Conservation (phyloP, 208 protist species). For the Crithidia expoeki region DNA sequence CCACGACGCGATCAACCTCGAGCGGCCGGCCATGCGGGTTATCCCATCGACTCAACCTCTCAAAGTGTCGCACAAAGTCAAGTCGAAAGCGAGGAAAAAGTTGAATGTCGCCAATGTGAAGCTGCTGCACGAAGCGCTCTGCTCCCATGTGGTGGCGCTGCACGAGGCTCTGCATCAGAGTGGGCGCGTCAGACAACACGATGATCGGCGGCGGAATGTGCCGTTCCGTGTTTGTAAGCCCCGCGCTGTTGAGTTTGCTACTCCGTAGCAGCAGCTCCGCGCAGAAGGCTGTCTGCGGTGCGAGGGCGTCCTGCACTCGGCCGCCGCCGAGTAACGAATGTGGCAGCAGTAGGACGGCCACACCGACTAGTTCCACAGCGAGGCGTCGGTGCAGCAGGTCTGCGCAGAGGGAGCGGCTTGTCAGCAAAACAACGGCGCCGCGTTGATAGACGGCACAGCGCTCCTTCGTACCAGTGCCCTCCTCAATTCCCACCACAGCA, state of each 20-base stretch:
- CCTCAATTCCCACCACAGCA: conserved; percentile 58
- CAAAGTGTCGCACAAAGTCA: conserved; percentile 78
- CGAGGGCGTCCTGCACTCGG: conserved; percentile 34
- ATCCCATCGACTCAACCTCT: conserved; percentile 36
- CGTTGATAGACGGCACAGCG: conserved; percentile 65
- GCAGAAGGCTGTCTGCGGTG: conserved; percentile 69
- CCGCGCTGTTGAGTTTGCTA: conserved; percentile 10
- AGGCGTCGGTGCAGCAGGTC: conserved; percentile 85
- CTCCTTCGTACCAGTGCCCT: conserved; percentile 63
- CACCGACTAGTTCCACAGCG: conserved; percentile 49
- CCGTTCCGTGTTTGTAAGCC: conserved; percentile 2
- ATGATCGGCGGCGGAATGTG: conserved; percentile 39
- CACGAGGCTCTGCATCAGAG: conserved; percentile 64
- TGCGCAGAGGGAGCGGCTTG: conserved; percentile 70
- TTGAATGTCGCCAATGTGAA: conserved; percentile 77
- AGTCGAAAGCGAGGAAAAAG: conserved; percentile 87
- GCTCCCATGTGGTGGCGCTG: conserved; percentile 60
- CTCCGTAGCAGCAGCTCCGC: conserved; percentile 69
- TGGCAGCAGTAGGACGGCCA: conserved; percentile 53
- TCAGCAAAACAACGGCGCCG: conserved; percentile 69
- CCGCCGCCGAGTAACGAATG: conserved; percentile 15
- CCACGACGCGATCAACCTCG: conserved; percentile 55
- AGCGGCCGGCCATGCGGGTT: conserved; percentile 34
- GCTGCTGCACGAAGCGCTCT: conserved; percentile 68
- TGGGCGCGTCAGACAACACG: conserved; percentile 66